These are phyloP conservation scores for Aspergillus quadrilineatus DNA, from an alignment of 2,329 filamentous ascomycete species.

Conservation along the genomic window DNA sequence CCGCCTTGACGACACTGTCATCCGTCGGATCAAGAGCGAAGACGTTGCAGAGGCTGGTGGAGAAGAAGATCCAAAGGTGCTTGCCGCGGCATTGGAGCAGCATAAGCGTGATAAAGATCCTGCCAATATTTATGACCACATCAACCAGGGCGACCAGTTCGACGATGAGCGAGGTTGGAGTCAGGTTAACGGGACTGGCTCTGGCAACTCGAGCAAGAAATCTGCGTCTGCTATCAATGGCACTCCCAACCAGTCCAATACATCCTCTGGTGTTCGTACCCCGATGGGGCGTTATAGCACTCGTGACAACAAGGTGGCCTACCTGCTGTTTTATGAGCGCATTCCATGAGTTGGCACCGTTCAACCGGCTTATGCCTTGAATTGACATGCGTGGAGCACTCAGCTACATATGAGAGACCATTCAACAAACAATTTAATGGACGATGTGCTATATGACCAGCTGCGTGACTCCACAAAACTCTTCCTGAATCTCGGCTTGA, in stretches of 20 bases:
- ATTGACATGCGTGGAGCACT: neutral
- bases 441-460: neutral
- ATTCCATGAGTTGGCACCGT: slow-evolving; percentile 43
- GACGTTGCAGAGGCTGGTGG: slow-evolving; percentile 84
- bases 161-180: slow-evolving; percentile 71
- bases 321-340: slow-evolving; percentile 91
- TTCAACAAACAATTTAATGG: neutral
- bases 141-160: slow-evolving; percentile 65
- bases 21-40: slow-evolving; percentile 78
- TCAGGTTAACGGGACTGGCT: slow-evolving; percentile 68
- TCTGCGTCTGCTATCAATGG: slow-evolving; percentile 70
- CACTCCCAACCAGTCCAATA: slow-evolving; percentile 53
- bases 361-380: neutral
- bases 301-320: slow-evolving; percentile 95
- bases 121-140: slow-evolving; percentile 73
- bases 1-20: slow-evolving; percentile 88
- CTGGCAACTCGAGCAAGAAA: slow-evolving; percentile 61
- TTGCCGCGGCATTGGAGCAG: slow-evolving; percentile 64
- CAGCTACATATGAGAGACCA: neutral
- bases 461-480: neutral
- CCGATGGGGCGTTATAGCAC: slow-evolving; percentile 58
- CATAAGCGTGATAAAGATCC: slow-evolving; percentile 56
- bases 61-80: slow-evolving; percentile 72
- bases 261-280: slow-evolving; percentile 57
- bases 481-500: neutral